phyloP scores from a whole-genome alignment of 2,329 filamentous ascomycete genomes.

The Diaporthe aspalathi region DNA sequence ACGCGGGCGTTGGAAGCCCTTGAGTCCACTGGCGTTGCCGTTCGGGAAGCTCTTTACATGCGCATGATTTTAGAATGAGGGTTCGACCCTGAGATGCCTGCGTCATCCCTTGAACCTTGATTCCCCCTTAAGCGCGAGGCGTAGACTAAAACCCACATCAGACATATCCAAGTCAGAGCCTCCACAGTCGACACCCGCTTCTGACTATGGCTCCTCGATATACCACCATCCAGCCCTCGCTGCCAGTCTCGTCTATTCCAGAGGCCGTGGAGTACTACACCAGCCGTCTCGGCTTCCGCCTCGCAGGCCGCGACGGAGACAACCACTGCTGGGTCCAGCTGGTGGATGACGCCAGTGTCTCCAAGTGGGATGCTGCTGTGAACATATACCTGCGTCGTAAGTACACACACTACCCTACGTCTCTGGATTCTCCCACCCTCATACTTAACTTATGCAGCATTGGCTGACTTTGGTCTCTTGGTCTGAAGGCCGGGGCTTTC shows the following conservation, averaged over 20 bases:
- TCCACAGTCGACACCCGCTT: no score
- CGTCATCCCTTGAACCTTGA: background rate
- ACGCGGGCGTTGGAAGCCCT: no score
- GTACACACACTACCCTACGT: background rate
- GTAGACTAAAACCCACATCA: no score
- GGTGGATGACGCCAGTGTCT: constrained; percentile 4
- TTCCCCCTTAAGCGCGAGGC: background rate
- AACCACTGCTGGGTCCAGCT: constrained; percentile 33
- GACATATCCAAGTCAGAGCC: no score
- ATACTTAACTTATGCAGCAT: background rate
- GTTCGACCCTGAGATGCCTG: background rate
- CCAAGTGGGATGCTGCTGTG: constrained; percentile 28
- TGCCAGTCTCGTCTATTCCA: constrained; percentile 24
- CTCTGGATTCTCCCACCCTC: background rate
- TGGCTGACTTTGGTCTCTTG: background rate
- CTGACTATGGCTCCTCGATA: constrained; percentile 12
- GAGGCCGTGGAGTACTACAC: constrained; percentile 27
- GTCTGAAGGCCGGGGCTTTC: constrained; percentile 13
- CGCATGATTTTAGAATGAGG: background rate
- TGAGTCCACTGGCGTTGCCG: no score
- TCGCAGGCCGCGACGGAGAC: constrained; percentile 29
- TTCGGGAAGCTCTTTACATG: background rate
- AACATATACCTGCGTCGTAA: constrained; percentile 31
- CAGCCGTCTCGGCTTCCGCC: constrained; percentile 18
- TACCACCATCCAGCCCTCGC: constrained; percentile 18